Conservation (phyloP, 2,329 filamentous ascomycete species). For the Macrophomina pseudophaseolina region DNA sequence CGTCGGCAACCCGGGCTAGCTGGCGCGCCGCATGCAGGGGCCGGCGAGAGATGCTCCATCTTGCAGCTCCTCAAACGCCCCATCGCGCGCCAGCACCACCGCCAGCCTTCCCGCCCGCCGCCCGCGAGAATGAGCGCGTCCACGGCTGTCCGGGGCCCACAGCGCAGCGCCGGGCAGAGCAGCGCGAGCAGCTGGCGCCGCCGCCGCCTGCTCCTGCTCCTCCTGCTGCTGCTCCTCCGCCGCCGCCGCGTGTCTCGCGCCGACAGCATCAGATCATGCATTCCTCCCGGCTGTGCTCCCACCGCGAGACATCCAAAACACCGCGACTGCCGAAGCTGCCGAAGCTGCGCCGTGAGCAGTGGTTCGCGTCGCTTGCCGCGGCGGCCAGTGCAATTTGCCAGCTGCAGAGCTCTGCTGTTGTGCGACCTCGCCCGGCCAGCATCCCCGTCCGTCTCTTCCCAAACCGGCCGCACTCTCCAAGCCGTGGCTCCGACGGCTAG, state of each 20-base stretch:
- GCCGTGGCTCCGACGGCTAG: background rate
- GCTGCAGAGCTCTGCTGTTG: constrained; percentile 13
- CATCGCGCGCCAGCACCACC: background rate
- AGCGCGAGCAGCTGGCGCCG: background rate
- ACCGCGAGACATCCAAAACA: constrained; percentile 22
- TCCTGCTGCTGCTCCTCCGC: background rate
- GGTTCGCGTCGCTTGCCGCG: constrained; percentile 24
- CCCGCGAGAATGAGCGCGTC: background rate
- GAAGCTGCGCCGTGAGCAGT: constrained; percentile 2
- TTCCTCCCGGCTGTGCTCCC: constrained; percentile 25
- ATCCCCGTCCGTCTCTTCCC: background rate
- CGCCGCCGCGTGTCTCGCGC: constrained; percentile 12
- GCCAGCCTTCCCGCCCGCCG: background rate
- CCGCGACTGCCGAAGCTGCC: constrained; percentile 26
- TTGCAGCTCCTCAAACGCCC: background rate
- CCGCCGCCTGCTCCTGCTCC: background rate
- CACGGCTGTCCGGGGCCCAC: background rate
- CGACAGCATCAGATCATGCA: constrained; percentile 25
- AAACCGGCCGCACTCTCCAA: constrained; percentile 9
- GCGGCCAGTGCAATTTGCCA: constrained; percentile 26
- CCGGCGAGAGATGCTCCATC: background rate
- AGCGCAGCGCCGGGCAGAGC: background rate
- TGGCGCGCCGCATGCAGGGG: constrained; percentile 24
- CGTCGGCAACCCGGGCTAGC: constrained; percentile 21
- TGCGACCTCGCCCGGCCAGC: constrained; percentile 7